phyloP scores from a whole-genome alignment of 1,284 basidiomycete species.

The Cryptococcus sp. region DNA sequence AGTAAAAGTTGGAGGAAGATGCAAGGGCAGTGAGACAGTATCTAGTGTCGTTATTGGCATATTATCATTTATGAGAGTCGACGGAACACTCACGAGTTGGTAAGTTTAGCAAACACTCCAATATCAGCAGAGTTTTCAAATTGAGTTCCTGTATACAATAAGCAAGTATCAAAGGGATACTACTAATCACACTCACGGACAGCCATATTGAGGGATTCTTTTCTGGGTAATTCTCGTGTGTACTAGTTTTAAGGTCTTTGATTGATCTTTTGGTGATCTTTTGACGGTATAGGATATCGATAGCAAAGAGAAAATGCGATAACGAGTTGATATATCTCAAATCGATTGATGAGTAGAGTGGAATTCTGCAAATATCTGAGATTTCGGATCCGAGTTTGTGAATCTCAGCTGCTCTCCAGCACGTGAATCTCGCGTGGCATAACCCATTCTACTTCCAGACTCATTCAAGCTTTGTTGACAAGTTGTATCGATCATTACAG shows the following conservation, averaged over 20 bases:
- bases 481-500: background rate
- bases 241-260: background rate
- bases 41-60: constrained; percentile 41
- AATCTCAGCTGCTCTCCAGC: too few relatives aligned
- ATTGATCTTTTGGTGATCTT: too few relatives aligned
- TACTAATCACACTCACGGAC: constrained; percentile 47
- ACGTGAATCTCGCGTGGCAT: background rate
- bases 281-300: too few relatives aligned
- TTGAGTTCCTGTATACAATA: constrained; percentile 61
- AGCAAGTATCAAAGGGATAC: background rate
- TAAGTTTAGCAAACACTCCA: constrained; percentile 89
- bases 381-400: too few relatives aligned
- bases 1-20: constrained; percentile 97
- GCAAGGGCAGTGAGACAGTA: constrained; percentile 90
- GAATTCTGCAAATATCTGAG: too few relatives aligned
- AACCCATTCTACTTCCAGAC: background rate
- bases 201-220: constrained; percentile 46
- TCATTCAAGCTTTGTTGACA: background rate
- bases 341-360: too few relatives aligned
- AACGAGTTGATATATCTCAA: too few relatives aligned
- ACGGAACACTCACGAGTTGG: constrained; percentile 59
- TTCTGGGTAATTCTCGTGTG: background rate
- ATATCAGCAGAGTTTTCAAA: constrained; percentile 98
- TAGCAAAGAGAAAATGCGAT: too few relatives aligned
- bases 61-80: background rate